phyloP scores from a whole-genome alignment of 2,329 filamentous ascomycete genomes.

The Aspergillus flavus region DNA sequence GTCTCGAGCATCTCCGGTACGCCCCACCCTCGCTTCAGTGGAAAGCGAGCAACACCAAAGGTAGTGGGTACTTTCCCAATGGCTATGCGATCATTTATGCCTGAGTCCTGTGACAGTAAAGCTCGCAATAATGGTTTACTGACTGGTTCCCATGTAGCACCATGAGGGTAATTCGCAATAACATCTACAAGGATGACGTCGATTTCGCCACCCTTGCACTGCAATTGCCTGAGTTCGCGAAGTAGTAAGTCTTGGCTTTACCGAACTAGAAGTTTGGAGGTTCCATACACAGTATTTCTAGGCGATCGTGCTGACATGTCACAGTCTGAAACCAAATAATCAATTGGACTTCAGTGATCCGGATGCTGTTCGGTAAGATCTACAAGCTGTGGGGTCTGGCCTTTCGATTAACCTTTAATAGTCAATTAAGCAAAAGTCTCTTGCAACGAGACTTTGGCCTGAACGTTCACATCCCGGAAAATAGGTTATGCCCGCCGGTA shows the following conservation, averaged over 20 bases:
- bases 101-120: background rate
- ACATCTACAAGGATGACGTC: conserved; percentile 60
- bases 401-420: conserved; percentile 29
- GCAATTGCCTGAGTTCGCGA: conserved; percentile 62
- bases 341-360: conserved; percentile 82
- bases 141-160: conserved; percentile 2
- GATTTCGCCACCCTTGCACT: conserved; percentile 65
- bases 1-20: background rate
- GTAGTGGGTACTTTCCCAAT: background rate
- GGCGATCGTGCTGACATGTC: background rate
- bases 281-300: conserved; percentile 12
- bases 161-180: conserved; percentile 44
- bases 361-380: conserved; percentile 66
- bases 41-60: background rate
- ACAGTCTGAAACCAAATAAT: conserved; percentile 55
- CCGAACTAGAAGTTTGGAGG: background rate
- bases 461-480: conserved; percentile 68
- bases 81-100: background rate
- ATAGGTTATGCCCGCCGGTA: conserved; percentile 86
- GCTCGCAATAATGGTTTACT: background rate
- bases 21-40: background rate
- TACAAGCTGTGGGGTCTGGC: background rate
- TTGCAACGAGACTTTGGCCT: conserved; percentile 76
- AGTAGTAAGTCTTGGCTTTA: conserved; percentile 47
- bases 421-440: conserved; percentile 74